Base-by-base conservation (phyloP, 257 asterid species). In the Penstemon barbatus region DNA sequence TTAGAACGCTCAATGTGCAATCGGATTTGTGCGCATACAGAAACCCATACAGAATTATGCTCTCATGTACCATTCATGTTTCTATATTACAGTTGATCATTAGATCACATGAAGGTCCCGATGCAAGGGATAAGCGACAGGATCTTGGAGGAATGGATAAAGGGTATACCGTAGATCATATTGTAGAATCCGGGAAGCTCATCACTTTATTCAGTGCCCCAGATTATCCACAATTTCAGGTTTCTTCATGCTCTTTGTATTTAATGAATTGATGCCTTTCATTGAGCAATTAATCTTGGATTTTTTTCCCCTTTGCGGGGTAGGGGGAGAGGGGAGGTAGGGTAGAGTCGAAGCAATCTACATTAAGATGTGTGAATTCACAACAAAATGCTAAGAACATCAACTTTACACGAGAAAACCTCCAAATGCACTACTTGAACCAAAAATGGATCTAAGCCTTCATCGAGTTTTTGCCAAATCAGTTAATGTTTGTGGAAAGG, bases 41-140 rank as follows among this genome's bases (percentile, higher is more conserved):
- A 6, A 45, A 39, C 36, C 9, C 3, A 5, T 42, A 46, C 40
- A 48, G 19, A 63, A n/a, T 44, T 65, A 42, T n/a, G 53, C 38
- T 61, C 56, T 76, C 46, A 56, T 67, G 57, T 45, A 18, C 43
- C 59, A 69, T 65, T 64, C 64, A 48, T 73, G 44, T 77, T 78
- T 57, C 65, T 72, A 74, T 41, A 68, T 68, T 72, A 42, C 85
- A 93, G 99, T 75, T 91, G 88, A 86, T 91, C 72, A 89, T 94
- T 68, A 89, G 97, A 82, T 94, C 99, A 45, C 99, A 94, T 74
- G 99, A 94, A 86, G 99, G 99, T 78, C 99, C 99, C 46, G 97
- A 94, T 84, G 97, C 97, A 61, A 83, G 99, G 84, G 97, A 89
- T 74, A 94, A 91, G 82, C 79, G 99, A 58, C 75, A 84, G 43